Base-by-base conservation (phyloP, 2,329 filamentous ascomycete species). In the Colletotrichum paranaense region DNA sequence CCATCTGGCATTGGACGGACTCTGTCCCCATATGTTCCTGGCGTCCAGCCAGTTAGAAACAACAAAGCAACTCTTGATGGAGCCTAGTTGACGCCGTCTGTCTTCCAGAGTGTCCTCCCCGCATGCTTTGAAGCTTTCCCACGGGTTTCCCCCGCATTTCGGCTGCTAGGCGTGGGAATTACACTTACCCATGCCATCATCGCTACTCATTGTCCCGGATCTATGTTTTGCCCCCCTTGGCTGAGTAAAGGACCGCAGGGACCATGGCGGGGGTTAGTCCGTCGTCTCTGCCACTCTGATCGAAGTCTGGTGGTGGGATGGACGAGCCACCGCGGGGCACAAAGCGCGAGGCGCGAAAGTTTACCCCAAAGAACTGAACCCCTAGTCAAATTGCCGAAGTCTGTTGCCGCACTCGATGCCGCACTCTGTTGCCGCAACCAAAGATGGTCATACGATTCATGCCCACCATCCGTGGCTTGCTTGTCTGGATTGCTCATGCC, bases 321-420 rank as follows among this genome's bases (percentile, higher is more conserved):
- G 59, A 28, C 9, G 8, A 38, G 19, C 59, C 22, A 46, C 62
- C 62, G 62, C 52, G 62, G 62, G 52, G 52, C 49, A 55, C 30
- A 42, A 11, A 19, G 52, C 24, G 24, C 24, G 52, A 56, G 52
- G 32, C 52, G 52, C 52, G 32, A 42, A 57, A 22, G 62, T 55
- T 56, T 28, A 57, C 59, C 59, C 59, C 38, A 24, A 60, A 38
- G 35, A 32, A 60, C 22, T 30, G 57, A 8, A 42, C 57, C 57
- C 57, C 57, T 60, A 55, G 49, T 28, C 46, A 55, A 64, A 42
- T 56, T 65, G 62, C 62, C 62, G 62, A 65, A 65, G 22, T 46
- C 24, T 56, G n/a, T 56, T 65, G 62, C 62, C 62, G 62, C 24
- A 30, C 62, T 38, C 52, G 62, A 65, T 69, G 59, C 67, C 67